Conservation (phyloP, 2,329 filamentous ascomycete species). For the Penicillium sp. region DNA sequence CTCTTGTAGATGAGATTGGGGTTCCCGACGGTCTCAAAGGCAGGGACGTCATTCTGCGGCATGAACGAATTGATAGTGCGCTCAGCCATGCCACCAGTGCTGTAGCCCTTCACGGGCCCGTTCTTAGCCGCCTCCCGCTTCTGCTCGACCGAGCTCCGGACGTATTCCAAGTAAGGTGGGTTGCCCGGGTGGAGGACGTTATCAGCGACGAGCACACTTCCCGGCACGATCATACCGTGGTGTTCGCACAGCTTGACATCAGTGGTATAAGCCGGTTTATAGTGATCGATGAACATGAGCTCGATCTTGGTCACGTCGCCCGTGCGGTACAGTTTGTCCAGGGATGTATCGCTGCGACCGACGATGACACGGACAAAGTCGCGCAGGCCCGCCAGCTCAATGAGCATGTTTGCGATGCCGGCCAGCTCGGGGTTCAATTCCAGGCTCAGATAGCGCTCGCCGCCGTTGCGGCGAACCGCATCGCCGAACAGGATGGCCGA, state of each 20-base stretch:
- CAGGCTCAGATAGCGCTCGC: constrained; percentile 65
- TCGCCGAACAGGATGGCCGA: constrained; percentile 73
- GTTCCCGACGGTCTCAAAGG: constrained; percentile 48
- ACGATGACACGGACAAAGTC: constrained; percentile 68
- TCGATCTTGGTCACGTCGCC: constrained; percentile 61
- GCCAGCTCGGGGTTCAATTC: constrained; percentile 73
- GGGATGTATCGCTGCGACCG: constrained; percentile 64
- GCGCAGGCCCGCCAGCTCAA: constrained; percentile 69
- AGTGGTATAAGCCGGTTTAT: constrained; percentile 70
- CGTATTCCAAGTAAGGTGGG: constrained; percentile 58
- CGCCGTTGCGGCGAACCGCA: constrained; percentile 62
- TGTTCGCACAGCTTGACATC: constrained; percentile 77
- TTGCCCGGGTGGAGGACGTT: constrained; percentile 47
- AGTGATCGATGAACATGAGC: constrained; percentile 76
- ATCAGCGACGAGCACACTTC: constrained; percentile 47
- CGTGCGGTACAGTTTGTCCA: constrained; percentile 57
- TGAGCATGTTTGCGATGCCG: constrained; percentile 64
- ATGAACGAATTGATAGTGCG: constrained; percentile 19
- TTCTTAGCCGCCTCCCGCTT: constrained; percentile 51
- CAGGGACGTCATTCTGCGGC: constrained; percentile 19
- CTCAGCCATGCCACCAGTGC: constrained; percentile 16
- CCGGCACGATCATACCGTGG: constrained; percentile 60
- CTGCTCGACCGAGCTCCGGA: constrained; percentile 61
- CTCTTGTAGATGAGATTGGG: constrained; percentile 65
- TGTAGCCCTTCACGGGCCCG: constrained; percentile 18